Conservation (phyloP, 768 basidiomycete species). For the Austroboletus eburneus region DNA sequence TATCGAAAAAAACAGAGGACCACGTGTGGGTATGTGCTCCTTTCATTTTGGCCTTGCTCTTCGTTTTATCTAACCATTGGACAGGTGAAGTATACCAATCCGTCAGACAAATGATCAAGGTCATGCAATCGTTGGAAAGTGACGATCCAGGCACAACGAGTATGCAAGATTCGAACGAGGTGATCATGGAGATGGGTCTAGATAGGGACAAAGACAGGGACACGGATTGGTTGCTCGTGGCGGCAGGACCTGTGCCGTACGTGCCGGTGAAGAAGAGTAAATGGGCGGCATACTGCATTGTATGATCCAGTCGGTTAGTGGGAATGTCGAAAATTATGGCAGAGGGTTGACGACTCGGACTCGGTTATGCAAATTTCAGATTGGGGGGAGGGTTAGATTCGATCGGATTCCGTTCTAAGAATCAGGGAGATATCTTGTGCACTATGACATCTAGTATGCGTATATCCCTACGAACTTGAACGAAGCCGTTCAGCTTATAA, state of each 20-base stretch:
- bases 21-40: conserved; percentile 10
- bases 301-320: conserved; percentile 9
- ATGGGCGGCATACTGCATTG: conserved; percentile 2
- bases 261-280: conserved; percentile 8
- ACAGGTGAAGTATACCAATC: no score
- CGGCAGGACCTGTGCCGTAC: conserved; percentile 5
- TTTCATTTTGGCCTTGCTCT: background rate
- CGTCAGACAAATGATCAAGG: background rate
- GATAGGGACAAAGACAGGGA: background rate
- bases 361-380: no score
- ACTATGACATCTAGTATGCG: no score
- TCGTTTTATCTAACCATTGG: background rate
- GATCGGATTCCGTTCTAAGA: no score
- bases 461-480: no score
- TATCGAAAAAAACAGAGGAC: conserved; percentile 11
- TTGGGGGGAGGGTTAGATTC: no score
- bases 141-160: background rate
- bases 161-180: background rate
- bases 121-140: background rate
- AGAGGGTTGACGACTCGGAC: conserved; percentile 9
- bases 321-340: conserved; percentile 11
- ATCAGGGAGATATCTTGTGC: no score
- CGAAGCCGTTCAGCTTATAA: no score
- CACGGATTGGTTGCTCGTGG: background rate
- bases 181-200: background rate